phyloP scores from a whole-genome alignment of 305 asterid species.

The Fraxinus ornus region DNA sequence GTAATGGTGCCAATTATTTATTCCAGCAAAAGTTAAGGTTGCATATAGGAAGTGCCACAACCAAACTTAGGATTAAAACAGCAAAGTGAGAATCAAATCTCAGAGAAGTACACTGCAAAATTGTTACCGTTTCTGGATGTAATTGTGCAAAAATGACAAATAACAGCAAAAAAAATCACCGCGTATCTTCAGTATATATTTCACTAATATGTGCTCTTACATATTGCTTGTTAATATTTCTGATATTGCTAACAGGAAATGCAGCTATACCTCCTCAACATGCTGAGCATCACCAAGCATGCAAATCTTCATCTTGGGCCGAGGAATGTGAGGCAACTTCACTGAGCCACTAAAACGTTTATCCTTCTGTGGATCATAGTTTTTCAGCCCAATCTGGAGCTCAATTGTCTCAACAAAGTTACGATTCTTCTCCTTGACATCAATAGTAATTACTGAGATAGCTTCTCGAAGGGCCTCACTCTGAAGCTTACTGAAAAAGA shows the following conservation, averaged over 20 bases:
- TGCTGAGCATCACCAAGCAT: constrained; percentile 86
- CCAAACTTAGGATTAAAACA: neutral
- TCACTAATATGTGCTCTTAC: neutral
- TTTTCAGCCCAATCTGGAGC: constrained; percentile 71
- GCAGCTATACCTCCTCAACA: constrained; percentile 53
- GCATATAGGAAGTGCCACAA: neutral
- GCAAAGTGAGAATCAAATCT: neutral
- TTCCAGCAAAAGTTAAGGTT: neutral
- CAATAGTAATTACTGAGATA: constrained; percentile 35
- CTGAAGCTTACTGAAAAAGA: constrained; percentile 52
- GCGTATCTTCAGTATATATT: neutral
- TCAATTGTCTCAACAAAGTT: constrained; percentile 65
- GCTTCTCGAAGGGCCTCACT: constrained; percentile 62
- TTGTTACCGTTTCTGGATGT: neutral
- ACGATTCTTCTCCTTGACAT: constrained; percentile 49
- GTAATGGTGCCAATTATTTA: neutral
- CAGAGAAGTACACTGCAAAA: neutral
- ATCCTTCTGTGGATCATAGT: constrained; percentile 70
- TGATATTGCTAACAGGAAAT: neutral
- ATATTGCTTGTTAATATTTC: neutral
- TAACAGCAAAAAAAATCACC: neutral
- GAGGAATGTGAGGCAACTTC: constrained; percentile 61
- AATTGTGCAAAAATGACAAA: neutral
- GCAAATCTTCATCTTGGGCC: constrained; percentile 68
- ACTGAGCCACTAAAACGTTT: constrained; percentile 76